phyloP scores from a whole-genome alignment of 495 filamentous ascomycete species.

The Hypoxylon perforatum region DNA sequence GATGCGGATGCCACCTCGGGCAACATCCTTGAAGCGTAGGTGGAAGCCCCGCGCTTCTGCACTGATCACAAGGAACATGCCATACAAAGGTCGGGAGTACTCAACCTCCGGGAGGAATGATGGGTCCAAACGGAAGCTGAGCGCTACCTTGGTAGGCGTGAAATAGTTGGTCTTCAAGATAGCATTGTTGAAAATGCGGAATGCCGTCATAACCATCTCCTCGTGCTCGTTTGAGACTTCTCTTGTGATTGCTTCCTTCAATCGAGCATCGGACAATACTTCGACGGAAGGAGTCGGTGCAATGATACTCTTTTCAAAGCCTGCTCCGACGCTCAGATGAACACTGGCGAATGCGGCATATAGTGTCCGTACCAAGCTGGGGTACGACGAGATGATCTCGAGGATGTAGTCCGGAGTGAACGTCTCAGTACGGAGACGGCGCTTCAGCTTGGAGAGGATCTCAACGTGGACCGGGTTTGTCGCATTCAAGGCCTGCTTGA shows the following conservation, averaged over 20 bases:
- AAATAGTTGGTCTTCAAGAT: conserved; percentile 99
- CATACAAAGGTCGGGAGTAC: conserved; percentile 92
- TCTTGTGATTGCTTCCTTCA: conserved; percentile 84
- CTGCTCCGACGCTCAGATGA: conserved; percentile 85
- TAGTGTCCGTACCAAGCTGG: conserved; percentile 84
- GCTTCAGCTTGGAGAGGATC: conserved; percentile 94
- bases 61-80: conserved; percentile 98
- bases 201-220: conserved; percentile 97
- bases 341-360: conserved; percentile 93
- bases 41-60: conserved; percentile 98
- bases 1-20: conserved; percentile 96
- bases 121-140: conserved; percentile 95
- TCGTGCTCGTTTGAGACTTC: conserved; percentile 92
- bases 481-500: conserved; percentile 81
- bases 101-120: conserved; percentile 88
- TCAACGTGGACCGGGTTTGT: conserved; percentile 83
- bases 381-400: conserved; percentile 94
- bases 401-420: conserved; percentile 98
- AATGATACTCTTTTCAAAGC: conserved; percentile 78
- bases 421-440: conserved; percentile 91
- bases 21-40: conserved; percentile 95
- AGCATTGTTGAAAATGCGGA: conserved; percentile 90
- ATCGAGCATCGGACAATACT: conserved; percentile 79
- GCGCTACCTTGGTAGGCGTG: conserved; percentile 96
- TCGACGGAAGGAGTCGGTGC: conserved; percentile 73